These are phyloP conservation scores for Puccinia triticina DNA, from an alignment of 1,284 basidiomycete species.

Conservation along the genomic window DNA sequence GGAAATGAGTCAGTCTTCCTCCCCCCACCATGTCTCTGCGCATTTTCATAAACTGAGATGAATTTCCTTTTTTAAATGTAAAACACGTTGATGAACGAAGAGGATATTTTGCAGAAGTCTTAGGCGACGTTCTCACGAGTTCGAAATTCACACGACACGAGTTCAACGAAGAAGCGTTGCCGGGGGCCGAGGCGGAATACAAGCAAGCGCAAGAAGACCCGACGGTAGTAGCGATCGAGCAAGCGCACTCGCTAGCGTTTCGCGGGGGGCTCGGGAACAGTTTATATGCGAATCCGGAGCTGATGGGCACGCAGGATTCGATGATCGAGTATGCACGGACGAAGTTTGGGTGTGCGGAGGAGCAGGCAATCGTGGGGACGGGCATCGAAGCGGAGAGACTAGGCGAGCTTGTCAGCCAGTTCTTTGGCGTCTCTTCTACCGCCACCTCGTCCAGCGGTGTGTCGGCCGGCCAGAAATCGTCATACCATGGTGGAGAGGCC, in stretches of 20 bases:
- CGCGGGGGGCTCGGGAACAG: slow-evolving; percentile 84
- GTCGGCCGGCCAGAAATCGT: slow-evolving; percentile 62
- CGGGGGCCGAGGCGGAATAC: slow-evolving; percentile 73
- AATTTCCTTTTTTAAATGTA: not conserved
- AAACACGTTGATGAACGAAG: slow-evolving; percentile 62
- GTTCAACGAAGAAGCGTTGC: slow-evolving; percentile 80
- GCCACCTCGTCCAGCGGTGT: slow-evolving; percentile 61
- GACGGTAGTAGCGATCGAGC: slow-evolving; percentile 72
- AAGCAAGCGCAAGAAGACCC: slow-evolving; percentile 69
- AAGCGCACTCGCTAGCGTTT: slow-evolving; percentile 86
- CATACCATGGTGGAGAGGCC: slow-evolving; percentile 83
- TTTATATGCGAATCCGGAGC: slow-evolving; percentile 76
- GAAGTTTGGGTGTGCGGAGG: slow-evolving; percentile 71
- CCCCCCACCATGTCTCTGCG: slow-evolving; percentile 8
- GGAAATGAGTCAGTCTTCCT: slow-evolving; percentile 84
- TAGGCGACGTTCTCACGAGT: slow-evolving; percentile 79
- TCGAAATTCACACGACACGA: slow-evolving; percentile 83
- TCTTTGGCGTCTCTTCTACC: slow-evolving; percentile 64
- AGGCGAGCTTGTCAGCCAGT: slow-evolving; percentile 71
- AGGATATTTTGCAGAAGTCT: slow-evolving; percentile 80
- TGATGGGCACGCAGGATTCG: slow-evolving; percentile 69
- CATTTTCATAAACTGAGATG: not conserved
- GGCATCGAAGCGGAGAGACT: slow-evolving; percentile 77
- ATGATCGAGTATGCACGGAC: slow-evolving; percentile 73
- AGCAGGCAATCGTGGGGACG: slow-evolving; percentile 81